These are phyloP conservation scores for Lodderomyces orthopsilosis DNA, from an alignment of 1,139 yeast species.

Conservation along the genomic window DNA sequence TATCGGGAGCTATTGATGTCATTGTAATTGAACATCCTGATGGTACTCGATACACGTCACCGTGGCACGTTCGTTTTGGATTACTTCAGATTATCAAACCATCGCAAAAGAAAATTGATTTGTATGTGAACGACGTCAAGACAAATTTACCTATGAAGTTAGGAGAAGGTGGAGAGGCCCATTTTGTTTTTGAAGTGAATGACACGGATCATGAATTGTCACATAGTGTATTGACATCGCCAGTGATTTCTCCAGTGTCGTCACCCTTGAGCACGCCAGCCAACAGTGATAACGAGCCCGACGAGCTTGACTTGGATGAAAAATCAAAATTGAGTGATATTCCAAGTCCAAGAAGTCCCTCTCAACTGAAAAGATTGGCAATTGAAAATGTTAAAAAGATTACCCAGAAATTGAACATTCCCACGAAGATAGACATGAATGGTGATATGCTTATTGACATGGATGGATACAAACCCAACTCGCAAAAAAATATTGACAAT, in stretches of 20 bases:
- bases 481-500: slow-evolving; percentile 62
- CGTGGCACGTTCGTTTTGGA: slow-evolving; percentile 96
- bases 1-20: slow-evolving; percentile 96
- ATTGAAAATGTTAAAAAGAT: slow-evolving; percentile 66
- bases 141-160: slow-evolving; percentile 92
- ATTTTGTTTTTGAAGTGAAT: slow-evolving; percentile 88
- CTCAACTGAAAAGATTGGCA: slow-evolving; percentile 39
- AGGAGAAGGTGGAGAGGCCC: slow-evolving; percentile 98
- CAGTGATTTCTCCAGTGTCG: slow-evolving; percentile 78
- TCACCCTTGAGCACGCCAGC: slow-evolving; percentile 57
- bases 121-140: slow-evolving; percentile 76
- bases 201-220: slow-evolving; percentile 62
- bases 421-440: slow-evolving; percentile 82
- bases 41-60: slow-evolving; percentile 82
- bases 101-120: slow-evolving; percentile 91
- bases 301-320: slow-evolving; percentile 33
- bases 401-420: slow-evolving; percentile 75
- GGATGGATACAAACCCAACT: slow-evolving; percentile 93
- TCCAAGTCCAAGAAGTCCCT: slow-evolving; percentile 22
- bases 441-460: slow-evolving; percentile 92
- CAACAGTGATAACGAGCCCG: slow-evolving; percentile 21
- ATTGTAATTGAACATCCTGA: slow-evolving; percentile 92
- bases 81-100: slow-evolving; percentile 90
- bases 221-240: slow-evolving; percentile 79
- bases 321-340: slow-evolving; percentile 25